Percentiles rank a stretch among this genome's conserved stretches.
Evolutionary conservation across 1,139 yeast species (phyloP).

Genomic region (Kodamaea alishanica): DNA sequence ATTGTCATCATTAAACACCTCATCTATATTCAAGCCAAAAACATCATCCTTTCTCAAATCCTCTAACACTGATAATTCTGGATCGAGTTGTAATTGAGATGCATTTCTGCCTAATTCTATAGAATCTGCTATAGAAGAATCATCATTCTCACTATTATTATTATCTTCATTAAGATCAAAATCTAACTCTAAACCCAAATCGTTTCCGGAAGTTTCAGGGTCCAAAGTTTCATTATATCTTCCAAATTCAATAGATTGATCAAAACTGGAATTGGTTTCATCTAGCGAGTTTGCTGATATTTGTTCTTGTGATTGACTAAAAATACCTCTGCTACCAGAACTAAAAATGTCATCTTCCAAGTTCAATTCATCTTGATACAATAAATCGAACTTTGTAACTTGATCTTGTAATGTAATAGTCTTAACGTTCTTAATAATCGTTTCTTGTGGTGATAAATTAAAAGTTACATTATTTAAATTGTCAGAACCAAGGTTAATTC

Average conservation of each 20-base stretch:
- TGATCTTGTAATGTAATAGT: conserved; percentile 68
- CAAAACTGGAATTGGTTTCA: conserved; percentile 25
- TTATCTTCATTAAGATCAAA: conserved; percentile 32
- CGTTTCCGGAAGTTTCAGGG: conserved; percentile 27
- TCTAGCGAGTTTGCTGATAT: conserved; percentile 7
- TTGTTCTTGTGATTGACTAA: conserved; percentile 11
- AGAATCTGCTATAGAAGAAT: conserved; percentile 7
- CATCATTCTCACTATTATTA: conserved; percentile 10
- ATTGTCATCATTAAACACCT: conserved; percentile 14
- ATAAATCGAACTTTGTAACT: conserved; percentile 72
- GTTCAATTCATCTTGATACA: conserved; percentile 60
- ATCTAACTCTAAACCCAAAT: conserved; percentile 53
- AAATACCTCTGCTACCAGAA: conserved; percentile 10
- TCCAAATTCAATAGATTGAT: conserved; percentile 58
- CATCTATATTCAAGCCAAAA: conserved; percentile 2
- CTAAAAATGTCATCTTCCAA: conserved; percentile 41
- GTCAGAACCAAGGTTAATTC: conserved; percentile 29
- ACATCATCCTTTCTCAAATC: conserved; percentile 21
- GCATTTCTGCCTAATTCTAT: conserved; percentile 51
- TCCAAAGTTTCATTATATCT: conserved; percentile 30
- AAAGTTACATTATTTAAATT: conserved; percentile 19
- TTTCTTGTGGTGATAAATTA: conserved; percentile 47
- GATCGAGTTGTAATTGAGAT: conserved; percentile 16
- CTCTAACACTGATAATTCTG: conserved; percentile 27
- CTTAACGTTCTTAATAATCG: conserved; percentile 52